Evolutionary conservation across 805 yeast species (phyloP).

Genomic region (Ogataea pignaliae): DNA sequence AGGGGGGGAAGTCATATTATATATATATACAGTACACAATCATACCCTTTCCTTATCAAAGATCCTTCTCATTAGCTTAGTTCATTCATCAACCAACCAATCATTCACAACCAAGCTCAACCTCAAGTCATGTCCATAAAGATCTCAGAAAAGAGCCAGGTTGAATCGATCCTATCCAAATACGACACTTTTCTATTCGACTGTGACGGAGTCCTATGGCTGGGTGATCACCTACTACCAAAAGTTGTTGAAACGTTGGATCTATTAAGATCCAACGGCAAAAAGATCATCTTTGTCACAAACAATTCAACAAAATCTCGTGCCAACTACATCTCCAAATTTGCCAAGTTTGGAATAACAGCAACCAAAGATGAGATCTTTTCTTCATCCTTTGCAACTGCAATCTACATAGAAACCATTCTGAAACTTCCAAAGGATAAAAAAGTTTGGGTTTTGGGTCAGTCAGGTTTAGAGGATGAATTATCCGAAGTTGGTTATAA

Average conservation of each 20-base stretch:
- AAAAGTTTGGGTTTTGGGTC: conserved; percentile 90
- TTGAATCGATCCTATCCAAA: conserved; percentile 48
- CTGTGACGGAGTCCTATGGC: conserved; percentile 97
- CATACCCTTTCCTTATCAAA: too few species aligned
- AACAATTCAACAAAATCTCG: conserved; percentile 94
- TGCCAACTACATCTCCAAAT: conserved; percentile 68
- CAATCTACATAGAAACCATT: conserved; percentile 77
- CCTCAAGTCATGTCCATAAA: conserved; percentile 25
- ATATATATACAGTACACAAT: too few species aligned
- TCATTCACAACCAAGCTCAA: too few species aligned
- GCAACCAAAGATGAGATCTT: conserved; percentile 66
- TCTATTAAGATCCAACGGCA: conserved; percentile 48
- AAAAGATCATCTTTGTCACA: conserved; percentile 83
- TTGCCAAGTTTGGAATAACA: conserved; percentile 52
- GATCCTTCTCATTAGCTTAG: too few species aligned
- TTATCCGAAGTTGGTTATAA: conserved; percentile 67
- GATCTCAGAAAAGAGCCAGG: conserved; percentile 43
- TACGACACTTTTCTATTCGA: conserved; percentile 90
- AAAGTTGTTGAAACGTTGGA: conserved; percentile 70
- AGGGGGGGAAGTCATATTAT: too few species aligned
- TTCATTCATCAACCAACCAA: too few species aligned
- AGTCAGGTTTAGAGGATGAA: conserved; percentile 79
- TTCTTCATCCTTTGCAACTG: conserved; percentile 89
- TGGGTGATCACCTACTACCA: conserved; percentile 79
- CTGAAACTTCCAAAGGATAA: conserved; percentile 65